Base-by-base conservation (phyloP, 768 basidiomycete genomes). In the Boletus huronensis region DNA sequence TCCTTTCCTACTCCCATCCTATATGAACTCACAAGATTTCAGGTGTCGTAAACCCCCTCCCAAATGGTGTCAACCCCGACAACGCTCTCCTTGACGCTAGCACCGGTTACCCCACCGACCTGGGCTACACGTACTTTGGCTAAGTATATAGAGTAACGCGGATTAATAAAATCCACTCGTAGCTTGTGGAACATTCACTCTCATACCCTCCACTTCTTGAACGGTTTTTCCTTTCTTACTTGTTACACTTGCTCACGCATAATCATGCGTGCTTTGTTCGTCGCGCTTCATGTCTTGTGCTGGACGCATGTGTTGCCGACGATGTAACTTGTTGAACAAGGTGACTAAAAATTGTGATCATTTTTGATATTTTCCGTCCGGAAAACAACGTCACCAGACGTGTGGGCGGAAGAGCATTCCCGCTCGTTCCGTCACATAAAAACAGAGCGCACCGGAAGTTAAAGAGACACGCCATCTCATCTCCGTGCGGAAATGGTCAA, bases 31-130 rank as follows among this genome's bases (percentile, higher is more conserved):
- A 70, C 40, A 6, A 3, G 49, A 19, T 45, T 48, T 1, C 39
- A 85, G 87, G 82, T 67, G 63, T 74, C 32, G 78, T 87, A 77
- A 53, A 65, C 17, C 7, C n/a, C 36, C 36, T 38, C 36, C 36
- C 36, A n/a, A 2, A 4, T 3, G 6, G 6, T 51, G 85, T 91
- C 58, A 80, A 83, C 71, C 29, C 58, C 0, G 41, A 60, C 29
- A 84, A 90, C 65, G 60, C 70, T 32, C 10, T 39, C 3, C 1
- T 5, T 5, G 19, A 39, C n/a, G 0, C 17, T 5, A 5, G 1
- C 25, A 62, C 70, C 50, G 76, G 78, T 25, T 5, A 53, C 0
- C 85, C 84, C 25, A 88, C 75, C 21, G 1, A 17, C n/a, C 36
- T 38, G 28, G 89, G 79, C 31, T 53, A 64, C 14, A 48, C 55